Percentiles rank a stretch among this genome's conserved stretches.
These are phyloP conservation scores for Scheffersomyces ergatensis DNA, from an alignment of 805 yeast genomes.

Conservation along the genomic window DNA sequence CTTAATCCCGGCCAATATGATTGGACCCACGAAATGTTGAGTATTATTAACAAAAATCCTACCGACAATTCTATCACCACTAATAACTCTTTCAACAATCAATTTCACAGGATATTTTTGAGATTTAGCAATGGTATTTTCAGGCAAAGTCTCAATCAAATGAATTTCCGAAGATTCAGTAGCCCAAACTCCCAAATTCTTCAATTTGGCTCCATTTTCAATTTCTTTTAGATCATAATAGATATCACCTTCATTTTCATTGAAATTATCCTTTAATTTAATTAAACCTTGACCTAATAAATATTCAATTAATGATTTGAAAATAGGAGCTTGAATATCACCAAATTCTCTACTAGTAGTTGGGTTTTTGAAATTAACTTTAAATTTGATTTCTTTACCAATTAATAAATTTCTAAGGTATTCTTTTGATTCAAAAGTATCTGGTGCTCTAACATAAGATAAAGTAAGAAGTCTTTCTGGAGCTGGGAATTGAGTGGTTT, in stretches of 20 bases:
- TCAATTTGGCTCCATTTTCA: conserved; percentile 51
- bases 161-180: conserved; percentile 8
- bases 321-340: conserved; percentile 63
- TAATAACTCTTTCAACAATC: conserved; percentile 71
- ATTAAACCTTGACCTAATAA: conserved; percentile 59
- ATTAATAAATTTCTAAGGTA: conserved; percentile 57
- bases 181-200: conserved; percentile 59
- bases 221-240: conserved; percentile 34
- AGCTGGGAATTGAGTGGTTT: conserved; percentile 36
- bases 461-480: conserved; percentile 64
- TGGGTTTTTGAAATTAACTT: conserved; percentile 52
- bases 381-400: conserved; percentile 63
- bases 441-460: conserved; percentile 60
- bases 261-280: conserved; percentile 55
- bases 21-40: conserved; percentile 57
- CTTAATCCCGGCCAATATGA: conserved; percentile 70
- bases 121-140: conserved; percentile 33
- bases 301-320: conserved; percentile 56
- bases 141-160: conserved; percentile 24
- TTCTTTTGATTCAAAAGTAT: conserved; percentile 63
- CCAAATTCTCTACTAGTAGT: conserved; percentile 64
- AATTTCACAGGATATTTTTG: conserved; percentile 45
- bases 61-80: conserved; percentile 75
- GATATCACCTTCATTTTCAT: conserved; percentile 36
- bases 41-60: conserved; percentile 49